Evolutionary conservation across 1,139 yeast genomes (phyloP).

Genomic region (Saccharomyces hybrid): DNA sequence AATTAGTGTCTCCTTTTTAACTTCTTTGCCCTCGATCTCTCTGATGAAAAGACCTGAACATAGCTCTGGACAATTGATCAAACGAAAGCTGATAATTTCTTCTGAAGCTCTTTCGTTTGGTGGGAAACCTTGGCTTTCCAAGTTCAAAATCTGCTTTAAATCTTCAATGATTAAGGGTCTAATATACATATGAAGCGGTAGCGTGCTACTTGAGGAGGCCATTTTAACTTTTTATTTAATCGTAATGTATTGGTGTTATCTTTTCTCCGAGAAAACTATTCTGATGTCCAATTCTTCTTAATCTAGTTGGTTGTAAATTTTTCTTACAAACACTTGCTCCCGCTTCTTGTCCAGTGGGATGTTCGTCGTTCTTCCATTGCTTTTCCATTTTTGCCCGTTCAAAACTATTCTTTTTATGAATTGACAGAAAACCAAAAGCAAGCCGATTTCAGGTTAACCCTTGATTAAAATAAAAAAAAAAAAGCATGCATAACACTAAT

Average conservation of each 20-base stretch:
- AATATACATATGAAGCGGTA: slow-evolving; percentile 64
- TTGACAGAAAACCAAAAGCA: not conserved
- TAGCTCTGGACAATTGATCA: slow-evolving; percentile 80
- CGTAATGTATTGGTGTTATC: not conserved
- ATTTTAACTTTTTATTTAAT: not conserved
- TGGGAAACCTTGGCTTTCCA: slow-evolving; percentile 70
- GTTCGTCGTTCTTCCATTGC: not conserved
- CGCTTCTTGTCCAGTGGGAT: not conserved
- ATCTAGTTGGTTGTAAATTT: not conserved
- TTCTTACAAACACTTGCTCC: not conserved
- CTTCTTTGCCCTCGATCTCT: slow-evolving; percentile 42
- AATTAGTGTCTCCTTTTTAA: slow-evolving; percentile 56
- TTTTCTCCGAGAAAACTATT: not conserved
- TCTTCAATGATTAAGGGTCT: slow-evolving; percentile 76
- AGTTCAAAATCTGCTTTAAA: slow-evolving; percentile 47
- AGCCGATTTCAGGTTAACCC: not conserved
- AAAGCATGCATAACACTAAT: not conserved
- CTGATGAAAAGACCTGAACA: slow-evolving; percentile 82
- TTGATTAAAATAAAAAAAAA: not conserved
- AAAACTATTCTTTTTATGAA: not conserved
- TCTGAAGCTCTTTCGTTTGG: slow-evolving; percentile 56
- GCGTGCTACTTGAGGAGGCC: slow-evolving; percentile 18
- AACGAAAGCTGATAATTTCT: slow-evolving; percentile 61
- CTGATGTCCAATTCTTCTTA: not conserved
- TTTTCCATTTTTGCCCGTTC: not conserved